phyloP scores from a whole-genome alignment of 257 asterid genomes.

The Rauvolfia tetraphylla region DNA sequence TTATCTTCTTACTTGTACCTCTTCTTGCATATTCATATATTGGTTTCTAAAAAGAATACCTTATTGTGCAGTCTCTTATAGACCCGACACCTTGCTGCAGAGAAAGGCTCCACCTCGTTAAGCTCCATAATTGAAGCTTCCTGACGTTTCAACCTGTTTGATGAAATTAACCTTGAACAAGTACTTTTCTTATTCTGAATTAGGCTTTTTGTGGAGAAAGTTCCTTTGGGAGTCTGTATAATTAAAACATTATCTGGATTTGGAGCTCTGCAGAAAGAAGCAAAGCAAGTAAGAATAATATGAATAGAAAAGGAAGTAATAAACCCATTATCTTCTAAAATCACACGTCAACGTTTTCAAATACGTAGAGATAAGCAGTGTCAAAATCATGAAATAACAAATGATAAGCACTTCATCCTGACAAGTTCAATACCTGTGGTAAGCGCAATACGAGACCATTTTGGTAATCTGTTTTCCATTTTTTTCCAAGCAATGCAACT shows the following conservation, averaged over 20 bases:
- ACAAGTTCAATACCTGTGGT: conserved; percentile 67
- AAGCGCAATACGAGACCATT: conserved; percentile 95
- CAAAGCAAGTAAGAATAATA: neutral
- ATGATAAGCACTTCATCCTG: neutral
- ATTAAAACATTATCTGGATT: conserved; percentile 90
- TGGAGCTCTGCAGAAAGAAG: conserved; percentile 57
- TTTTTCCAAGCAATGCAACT: conserved; percentile 94
- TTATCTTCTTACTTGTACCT: neutral
- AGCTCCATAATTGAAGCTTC: conserved; percentile 56
- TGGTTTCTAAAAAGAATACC: conserved; percentile 32
- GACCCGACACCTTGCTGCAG: conserved; percentile 77
- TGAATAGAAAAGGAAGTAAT: neutral
- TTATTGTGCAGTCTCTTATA: conserved; percentile 49
- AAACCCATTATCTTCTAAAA: neutral
- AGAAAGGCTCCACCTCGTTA: conserved; percentile 65
- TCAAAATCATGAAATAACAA: neutral
- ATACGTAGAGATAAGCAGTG: neutral
- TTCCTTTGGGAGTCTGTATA: conserved; percentile 82
- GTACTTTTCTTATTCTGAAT: conserved; percentile 67
- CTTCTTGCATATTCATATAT: neutral
- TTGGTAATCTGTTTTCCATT: conserved; percentile 85
- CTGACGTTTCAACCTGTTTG: conserved; percentile 65
- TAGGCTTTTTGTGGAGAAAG: conserved; percentile 70
- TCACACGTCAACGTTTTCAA: neutral
- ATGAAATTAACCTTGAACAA: conserved; percentile 79